Evolutionary conservation across 164 flowering plant species (phyloP), one percentile per base, ranked within the genome.

Genomic region (Aristolochia contorta): DNA sequence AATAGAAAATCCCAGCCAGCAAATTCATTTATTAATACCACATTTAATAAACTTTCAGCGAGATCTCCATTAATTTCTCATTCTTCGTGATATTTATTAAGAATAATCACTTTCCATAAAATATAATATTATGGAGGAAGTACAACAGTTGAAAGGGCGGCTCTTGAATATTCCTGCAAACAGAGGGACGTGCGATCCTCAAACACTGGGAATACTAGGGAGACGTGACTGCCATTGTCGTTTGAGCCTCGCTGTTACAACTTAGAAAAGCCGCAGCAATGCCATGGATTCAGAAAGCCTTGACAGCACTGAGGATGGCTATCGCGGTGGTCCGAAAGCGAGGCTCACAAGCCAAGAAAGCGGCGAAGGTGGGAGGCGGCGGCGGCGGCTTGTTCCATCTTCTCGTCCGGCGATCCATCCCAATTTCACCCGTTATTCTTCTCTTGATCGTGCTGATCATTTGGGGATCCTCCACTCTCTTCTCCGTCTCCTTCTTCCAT

Each of bases 401-500:
- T 16, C 65, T 62, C 23, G 30, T 53, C 21, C 59, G 53, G 10
- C 50, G 58, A n/a, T 4, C 65, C 4, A n/a, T 62, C 23, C 59
- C 58, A 7, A 54, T 62, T 23, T 52, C 65, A 18, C 62, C 62
- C 19, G 21, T 47, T 7, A 9, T 80, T 18, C 59, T 82, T 43
- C 57, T 86, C 9, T 27, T 85, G 30, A 15, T 70, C 14, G 48
- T 84, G 14, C 16, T 84, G 51, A 72, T 70, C 57, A 21, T 83
- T 0, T 88, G 89, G 90, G 80, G 83, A 30, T 80, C 81, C 45
- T 81, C 88, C 20, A 70, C 86, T 41, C 47, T 83, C 12, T 65
- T 86, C 48, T 82, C 91, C 0, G 79, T 84, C 8, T 74, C 82
- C 18, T 67, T 83, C 56, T 76, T 86, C 51, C 93, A 82, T 63